Evolutionary conservation across 805 yeast genomes (phyloP).

Genomic region (Zygosaccharomyces bisporus): DNA sequence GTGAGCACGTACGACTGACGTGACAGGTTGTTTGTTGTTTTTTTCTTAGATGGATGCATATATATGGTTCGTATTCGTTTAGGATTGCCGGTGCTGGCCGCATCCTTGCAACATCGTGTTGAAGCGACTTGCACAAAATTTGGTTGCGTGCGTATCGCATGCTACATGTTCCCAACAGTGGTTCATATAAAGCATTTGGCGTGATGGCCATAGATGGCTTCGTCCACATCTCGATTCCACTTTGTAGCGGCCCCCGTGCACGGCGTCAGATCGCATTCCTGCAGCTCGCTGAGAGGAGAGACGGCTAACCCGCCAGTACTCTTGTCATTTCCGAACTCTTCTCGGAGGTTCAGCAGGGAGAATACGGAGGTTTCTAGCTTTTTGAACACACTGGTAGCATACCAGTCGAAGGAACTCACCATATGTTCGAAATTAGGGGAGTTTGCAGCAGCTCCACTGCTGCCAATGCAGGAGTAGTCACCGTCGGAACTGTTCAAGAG

Average conservation of each 20-base stretch:
- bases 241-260: constrained; percentile 3
- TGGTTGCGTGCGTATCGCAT: too few relatives aligned
- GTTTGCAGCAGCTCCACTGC: neutral
- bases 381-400: constrained; percentile 10
- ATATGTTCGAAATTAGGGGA: neutral
- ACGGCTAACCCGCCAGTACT: neutral
- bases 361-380: constrained; percentile 11
- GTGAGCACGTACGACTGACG: too few relatives aligned
- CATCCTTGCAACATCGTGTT: too few relatives aligned
- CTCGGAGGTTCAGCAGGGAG: constrained; percentile 8
- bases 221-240: constrained; percentile 2
- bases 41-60: too few relatives aligned
- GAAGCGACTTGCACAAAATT: too few relatives aligned
- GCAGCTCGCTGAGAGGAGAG: constrained; percentile 2
- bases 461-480: neutral
- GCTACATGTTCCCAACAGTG: too few relatives aligned
- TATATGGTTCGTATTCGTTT: too few relatives aligned
- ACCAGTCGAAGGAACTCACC: constrained; percentile 4
- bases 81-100: too few relatives aligned
- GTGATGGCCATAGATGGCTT: constrained; percentile 13
- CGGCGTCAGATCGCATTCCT: neutral
- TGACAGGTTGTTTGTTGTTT: too few relatives aligned
- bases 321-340: neutral
- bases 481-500: neutral
- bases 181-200: constrained; percentile 14